Percentiles rank a stretch among this genome's conserved stretches.
Evolutionary conservation across 1,284 basidiomycete genomes (phyloP).

Genomic region (Sanghuangporus weigelae): DNA sequence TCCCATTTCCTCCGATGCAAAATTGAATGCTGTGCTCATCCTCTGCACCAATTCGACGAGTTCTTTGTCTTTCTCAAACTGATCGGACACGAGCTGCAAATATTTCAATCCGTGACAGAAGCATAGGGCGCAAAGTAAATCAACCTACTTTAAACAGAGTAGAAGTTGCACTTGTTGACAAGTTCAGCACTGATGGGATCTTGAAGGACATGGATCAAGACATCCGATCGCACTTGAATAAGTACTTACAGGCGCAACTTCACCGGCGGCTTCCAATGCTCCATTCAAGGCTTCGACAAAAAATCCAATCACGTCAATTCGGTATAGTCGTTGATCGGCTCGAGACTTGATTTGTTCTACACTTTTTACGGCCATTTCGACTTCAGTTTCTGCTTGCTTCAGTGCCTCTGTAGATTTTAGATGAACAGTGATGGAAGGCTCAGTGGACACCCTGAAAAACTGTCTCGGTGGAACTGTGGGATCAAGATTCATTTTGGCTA

Average conservation of each 20-base stretch:
- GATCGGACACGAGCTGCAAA: not conserved
- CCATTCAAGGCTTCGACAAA: not conserved
- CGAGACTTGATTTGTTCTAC: not conserved
- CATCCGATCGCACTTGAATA: not conserved
- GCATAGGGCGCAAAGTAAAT: not conserved
- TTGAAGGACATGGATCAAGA: not conserved
- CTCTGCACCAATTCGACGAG: not conserved
- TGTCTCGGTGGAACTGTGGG: too few species aligned
- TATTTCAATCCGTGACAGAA: too few species aligned
- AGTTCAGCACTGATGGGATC: not conserved
- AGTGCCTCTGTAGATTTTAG: not conserved
- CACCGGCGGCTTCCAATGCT: not conserved
- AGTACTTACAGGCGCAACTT: not conserved
- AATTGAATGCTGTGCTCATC: not conserved
- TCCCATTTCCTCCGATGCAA: not conserved
- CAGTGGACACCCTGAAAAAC: too few species aligned
- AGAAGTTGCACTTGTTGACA: not conserved
- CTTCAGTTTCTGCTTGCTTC: not conserved
- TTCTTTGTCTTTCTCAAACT: not conserved
- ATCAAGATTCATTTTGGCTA: too few species aligned
- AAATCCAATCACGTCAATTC: not conserved
- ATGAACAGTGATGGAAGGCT: not conserved
- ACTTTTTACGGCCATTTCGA: not conserved
- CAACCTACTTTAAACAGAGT: not conserved
- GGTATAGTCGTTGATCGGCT: not conserved